Base-by-base conservation (phyloP, 148 eudicot genomes). In the Silene uniflora region DNA sequence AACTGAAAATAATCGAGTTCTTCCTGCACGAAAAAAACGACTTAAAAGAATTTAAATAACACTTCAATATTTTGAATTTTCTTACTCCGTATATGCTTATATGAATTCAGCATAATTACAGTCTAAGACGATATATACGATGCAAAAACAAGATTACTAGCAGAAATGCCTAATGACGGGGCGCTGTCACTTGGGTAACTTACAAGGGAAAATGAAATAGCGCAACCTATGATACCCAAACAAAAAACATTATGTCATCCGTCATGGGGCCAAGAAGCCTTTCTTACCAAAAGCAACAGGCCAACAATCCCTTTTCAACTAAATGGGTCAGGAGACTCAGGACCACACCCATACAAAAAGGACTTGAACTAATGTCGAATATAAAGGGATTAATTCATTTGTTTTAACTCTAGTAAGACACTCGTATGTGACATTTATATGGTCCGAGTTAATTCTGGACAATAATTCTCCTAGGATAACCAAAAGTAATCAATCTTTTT, bases 221-320 rank as follows among this genome's bases (percentile, higher is more conserved):
- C 70, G 44, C 10, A 6, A 39, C 10, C 44, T 39, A 1, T 39
- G 9, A 39, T 7, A 39, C 0, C 10, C 3, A 39, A 39, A 52
- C 14, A 14, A 52, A 69, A 24, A 69, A 23, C 44, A 39, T 39
- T 6, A 39, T 39, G 2, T 32, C 35, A 32, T 3, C 4, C 35
- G 35, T 2, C 29, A 27, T 27, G 35, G 35, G 35, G 35, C 35
- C 29, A 27, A 27, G 29, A 27, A 27, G 29, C 29, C 29, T 27
- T 27, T 27, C 29, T 27, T 27, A 2, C 29, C 29, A 27, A 27
- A 27, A 27, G 17, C 14, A 69, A 69, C 72, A 69, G 21, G 29
- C 72, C 56, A 66, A 66, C 47, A 35, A 66, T 56, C 9, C 11
- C 72, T 69, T 69, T 69, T 55, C n/a, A 69, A 69, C 24, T 35